These are phyloP conservation scores for Arctium lappa DNA, from an alignment of 129 eudicot species.

Conservation along the genomic window DNA sequence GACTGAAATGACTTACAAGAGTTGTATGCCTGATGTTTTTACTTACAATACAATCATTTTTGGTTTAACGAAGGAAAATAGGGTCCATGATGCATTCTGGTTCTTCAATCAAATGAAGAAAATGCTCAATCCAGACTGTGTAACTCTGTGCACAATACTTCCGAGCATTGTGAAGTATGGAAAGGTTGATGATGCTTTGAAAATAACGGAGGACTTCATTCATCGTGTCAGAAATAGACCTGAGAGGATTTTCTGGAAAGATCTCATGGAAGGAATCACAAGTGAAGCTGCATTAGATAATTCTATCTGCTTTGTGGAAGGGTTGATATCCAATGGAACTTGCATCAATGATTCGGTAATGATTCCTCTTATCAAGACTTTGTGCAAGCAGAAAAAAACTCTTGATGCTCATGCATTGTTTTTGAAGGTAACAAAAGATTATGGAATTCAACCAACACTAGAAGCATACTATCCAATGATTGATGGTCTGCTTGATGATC, in stretches of 20 bases:
- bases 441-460: slow-evolving; percentile 52
- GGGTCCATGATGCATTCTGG: slow-evolving; percentile 77
- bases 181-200: slow-evolving; percentile 65
- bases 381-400: slow-evolving; percentile 67
- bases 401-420: slow-evolving; percentile 65
- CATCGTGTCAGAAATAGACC: slow-evolving; percentile 22
- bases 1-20: slow-evolving; percentile 53
- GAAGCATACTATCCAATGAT: slow-evolving; percentile 63
- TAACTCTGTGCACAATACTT: slow-evolving; percentile 67
- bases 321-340: slow-evolving; percentile 40
- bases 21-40: slow-evolving; percentile 76
- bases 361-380: slow-evolving; percentile 49
- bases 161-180: slow-evolving; percentile 79
- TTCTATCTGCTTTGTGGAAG: slow-evolving; percentile 56
- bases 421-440: slow-evolving; percentile 45
- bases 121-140: slow-evolving; percentile 56
- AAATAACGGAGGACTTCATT: slow-evolving; percentile 44
- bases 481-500: slow-evolving; percentile 66
- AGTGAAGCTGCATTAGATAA: slow-evolving; percentile 45
- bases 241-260: slow-evolving; percentile 60
- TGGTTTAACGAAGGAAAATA: slow-evolving; percentile 63
- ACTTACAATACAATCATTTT: slow-evolving; percentile 79
- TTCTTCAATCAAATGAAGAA: slow-evolving; percentile 91
- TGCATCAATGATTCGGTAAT: slow-evolving; percentile 59
- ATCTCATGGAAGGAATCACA: slow-evolving; percentile 58